phyloP scores from a whole-genome alignment of 305 asterid genomes.

The Fraxinus platypoda region DNA sequence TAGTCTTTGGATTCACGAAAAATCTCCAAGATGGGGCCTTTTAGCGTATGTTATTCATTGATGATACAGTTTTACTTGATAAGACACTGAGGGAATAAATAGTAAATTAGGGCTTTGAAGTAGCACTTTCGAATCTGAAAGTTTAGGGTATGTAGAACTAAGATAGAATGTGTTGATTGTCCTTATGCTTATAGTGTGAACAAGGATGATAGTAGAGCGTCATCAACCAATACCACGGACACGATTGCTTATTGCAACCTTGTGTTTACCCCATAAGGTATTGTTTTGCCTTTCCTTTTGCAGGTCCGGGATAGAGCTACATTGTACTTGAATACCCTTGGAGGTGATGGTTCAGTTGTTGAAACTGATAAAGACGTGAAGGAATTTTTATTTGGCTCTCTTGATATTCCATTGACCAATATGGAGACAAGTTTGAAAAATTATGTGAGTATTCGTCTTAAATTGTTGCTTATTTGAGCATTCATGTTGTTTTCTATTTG shows the following conservation, averaged over 20 bases:
- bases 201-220: neutral
- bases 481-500: conserved; percentile 17
- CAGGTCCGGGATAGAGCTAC: conserved; percentile 99
- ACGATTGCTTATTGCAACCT: conserved; percentile 7
- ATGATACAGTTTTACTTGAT: neutral
- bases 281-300: conserved; percentile 14
- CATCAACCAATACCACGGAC: neutral
- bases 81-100: neutral
- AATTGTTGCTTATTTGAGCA: conserved; percentile 5
- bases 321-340: conserved; percentile 84
- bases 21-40: neutral
- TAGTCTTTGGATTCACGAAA: neutral
- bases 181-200: neutral
- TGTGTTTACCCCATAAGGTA: neutral
- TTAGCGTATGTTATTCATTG: neutral
- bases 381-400: conserved; percentile 82
- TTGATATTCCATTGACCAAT: conserved; percentile 73
- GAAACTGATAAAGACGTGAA: conserved; percentile 84
- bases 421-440: conserved; percentile 84
- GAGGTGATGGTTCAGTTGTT: conserved; percentile 76
- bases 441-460: conserved; percentile 50
- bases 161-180: neutral
- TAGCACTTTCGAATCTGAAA: neutral
- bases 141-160: neutral
- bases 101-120: neutral